Evolutionary conservation across 768 basidiomycete species (phyloP).

Genomic region (Termitomyces sp.): DNA sequence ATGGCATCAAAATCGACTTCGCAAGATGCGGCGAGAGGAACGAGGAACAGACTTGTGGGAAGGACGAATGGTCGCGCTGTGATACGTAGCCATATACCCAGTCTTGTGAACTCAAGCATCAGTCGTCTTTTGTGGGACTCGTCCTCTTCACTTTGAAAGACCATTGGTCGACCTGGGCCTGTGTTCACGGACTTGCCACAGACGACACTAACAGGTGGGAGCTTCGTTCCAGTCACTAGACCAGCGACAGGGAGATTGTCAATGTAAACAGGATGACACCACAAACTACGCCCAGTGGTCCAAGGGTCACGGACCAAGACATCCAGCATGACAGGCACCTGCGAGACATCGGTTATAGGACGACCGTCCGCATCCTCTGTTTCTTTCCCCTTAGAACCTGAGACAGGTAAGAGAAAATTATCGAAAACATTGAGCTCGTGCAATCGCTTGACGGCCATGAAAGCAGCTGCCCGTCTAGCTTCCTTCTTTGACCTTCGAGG

Average conservation of each 20-base stretch:
- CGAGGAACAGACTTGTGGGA: conserved; percentile 58
- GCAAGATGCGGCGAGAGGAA: conserved; percentile 51
- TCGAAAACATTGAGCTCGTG: conserved; percentile 75
- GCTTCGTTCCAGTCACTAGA: conserved; percentile 60
- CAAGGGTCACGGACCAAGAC: conserved; percentile 66
- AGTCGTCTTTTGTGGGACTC: conserved; percentile 43
- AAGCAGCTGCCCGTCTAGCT: conserved; percentile 81
- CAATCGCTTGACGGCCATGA: conserved; percentile 68
- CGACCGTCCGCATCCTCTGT: conserved; percentile 54
- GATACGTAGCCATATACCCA: conserved; percentile 59
- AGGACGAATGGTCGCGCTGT: conserved; percentile 52
- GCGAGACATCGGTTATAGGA: conserved; percentile 36
- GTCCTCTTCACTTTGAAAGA: conserved; percentile 37
- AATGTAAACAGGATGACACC: conserved; percentile 59
- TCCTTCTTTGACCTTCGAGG: conserved; percentile 65
- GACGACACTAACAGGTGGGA: conserved; percentile 46
- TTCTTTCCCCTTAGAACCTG: conserved; percentile 43
- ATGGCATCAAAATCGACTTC: conserved; percentile 61
- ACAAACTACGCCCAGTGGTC: conserved; percentile 51
- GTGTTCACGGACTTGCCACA: conserved; percentile 33
- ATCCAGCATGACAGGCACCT: conserved; percentile 52
- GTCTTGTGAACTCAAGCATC: conserved; percentile 65
- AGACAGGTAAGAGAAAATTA: conserved; percentile 75
- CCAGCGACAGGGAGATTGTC: conserved; percentile 51
- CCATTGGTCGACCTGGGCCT: conserved; percentile 28